Evolutionary conservation across 139 green algal genomes (phyloP), one percentile per base, ranked within the genome.

Genomic region (Micromonas commoda): DNA sequence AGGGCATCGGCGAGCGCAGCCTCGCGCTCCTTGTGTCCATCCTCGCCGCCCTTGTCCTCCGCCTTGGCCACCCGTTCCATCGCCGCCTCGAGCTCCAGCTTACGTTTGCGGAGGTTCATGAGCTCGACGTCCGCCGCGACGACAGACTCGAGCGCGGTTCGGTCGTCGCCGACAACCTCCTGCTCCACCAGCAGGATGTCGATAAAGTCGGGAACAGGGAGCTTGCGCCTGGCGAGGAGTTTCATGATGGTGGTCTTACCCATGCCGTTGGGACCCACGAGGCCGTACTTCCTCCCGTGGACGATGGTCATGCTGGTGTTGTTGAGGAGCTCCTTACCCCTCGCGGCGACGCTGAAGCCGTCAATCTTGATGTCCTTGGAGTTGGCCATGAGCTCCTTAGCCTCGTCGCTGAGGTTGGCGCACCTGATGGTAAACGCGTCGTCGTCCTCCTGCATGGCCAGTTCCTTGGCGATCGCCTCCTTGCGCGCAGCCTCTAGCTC

Each of bases 151-250:
- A 94, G 61, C 38, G 88, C 89, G 24, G 85, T 86, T 33, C 76
- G 57, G 2, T 93, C 88, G 38, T 90, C 90, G 0, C 90, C 94
- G 61, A 96, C 88, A 31, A 97, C 89, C 84, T 97, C 93, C 88
- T 98, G 96, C 89, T 99, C 96, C 84, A 99, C 96, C 73, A 99
- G 90, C 77, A 99, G 86, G 72, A 98, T 93, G 70, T 99, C 96
- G 70, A 99, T 93, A 73, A 85, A 89, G 26, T 96, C 89, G 2
- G 96, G 96, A 80, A 99, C 94, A 0, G 96, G 96, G 32, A 99
- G 89, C 64, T 88, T 92, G 84, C 80, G 29, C 34, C 86, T 85
- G 21, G 95, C 93, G 78, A 99, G 85, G 70, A 99, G 88, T 64
- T 93, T 92, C 80, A 99, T 86, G 77, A 99, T 82, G 67, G 96